Conservation (phyloP, 306 rosid species). For the Prunus persica region DNA sequence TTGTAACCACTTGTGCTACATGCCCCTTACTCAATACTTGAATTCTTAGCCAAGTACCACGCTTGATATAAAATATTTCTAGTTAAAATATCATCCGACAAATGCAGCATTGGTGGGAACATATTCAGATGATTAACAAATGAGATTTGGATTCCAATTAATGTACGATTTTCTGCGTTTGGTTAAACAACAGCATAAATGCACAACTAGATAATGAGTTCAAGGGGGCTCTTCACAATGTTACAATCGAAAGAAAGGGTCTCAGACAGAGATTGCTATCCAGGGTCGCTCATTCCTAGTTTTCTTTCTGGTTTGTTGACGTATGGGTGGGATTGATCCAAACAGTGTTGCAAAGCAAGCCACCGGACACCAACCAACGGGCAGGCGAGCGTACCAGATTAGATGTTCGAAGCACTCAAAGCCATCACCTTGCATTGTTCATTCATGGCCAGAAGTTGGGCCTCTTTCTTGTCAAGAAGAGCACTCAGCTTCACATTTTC, state of each 20-base stretch:
- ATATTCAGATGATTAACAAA: background rate
- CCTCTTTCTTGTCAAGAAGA: constrained; percentile 98
- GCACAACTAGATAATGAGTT: constrained; percentile 35
- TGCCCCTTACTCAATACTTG: too few species aligned
- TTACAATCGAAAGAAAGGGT: constrained; percentile 29
- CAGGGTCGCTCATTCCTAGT: constrained; percentile 22
- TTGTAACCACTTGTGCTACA: too few species aligned
- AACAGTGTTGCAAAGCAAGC: constrained; percentile 14
- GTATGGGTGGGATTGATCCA: constrained; percentile 18
- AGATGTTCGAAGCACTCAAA: constrained; percentile 79
- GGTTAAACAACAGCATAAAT: constrained; percentile 9
- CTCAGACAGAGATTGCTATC: constrained; percentile 22
- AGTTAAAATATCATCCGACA: background rate
- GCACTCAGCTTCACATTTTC: constrained; percentile 89
- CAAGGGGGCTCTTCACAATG: constrained; percentile 32
- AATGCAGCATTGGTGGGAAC: background rate
- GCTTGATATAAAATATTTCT: background rate
- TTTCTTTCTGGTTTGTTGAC: constrained; percentile 9
- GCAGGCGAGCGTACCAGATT: constrained; percentile 4
- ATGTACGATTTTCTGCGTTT: background rate
- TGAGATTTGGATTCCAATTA: background rate
- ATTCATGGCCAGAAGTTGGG: constrained; percentile 91
- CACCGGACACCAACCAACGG: constrained; percentile 9
- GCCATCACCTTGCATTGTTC: constrained; percentile 99
- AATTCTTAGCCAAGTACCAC: too few species aligned